A percentile compares a stretch with the other conserved stretches of the same genome.
Evolutionary conservation across 768 basidiomycete genomes (phyloP).

Genomic region (Strobilomyces dryophilus): DNA sequence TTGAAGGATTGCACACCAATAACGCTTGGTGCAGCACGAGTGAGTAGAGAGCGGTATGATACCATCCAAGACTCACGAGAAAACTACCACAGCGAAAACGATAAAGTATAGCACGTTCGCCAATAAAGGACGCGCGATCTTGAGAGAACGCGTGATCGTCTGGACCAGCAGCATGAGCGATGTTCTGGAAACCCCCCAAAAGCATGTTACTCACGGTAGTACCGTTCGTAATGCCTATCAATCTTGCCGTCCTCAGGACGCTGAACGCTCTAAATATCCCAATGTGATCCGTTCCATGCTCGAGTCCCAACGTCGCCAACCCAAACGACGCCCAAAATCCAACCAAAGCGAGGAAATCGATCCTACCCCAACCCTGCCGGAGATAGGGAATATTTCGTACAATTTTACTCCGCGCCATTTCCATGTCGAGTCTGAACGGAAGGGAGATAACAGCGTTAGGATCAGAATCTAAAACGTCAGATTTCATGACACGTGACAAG

Average conservation of each 20-base stretch:
- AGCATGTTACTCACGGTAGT: conserved; percentile 62
- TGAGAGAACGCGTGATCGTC: conserved; percentile 90
- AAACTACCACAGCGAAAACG: conserved; percentile 81
- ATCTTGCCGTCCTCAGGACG: conserved; percentile 74
- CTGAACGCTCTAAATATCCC: conserved; percentile 90
- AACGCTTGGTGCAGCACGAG: conserved; percentile 41
- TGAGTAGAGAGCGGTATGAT: background rate
- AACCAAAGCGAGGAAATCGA: conserved; percentile 82
- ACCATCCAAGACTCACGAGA: conserved; percentile 56
- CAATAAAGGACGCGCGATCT: conserved; percentile 85
- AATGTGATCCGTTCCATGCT: conserved; percentile 66
- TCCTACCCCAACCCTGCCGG: conserved; percentile 87
- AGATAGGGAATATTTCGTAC: conserved; percentile 78
- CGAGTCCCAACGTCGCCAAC: conserved; percentile 61
- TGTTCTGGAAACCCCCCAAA: background rate
- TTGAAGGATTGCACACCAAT: conserved; percentile 92
- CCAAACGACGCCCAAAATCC: conserved; percentile 84
- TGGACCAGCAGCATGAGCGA: conserved; percentile 22
- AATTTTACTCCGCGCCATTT: conserved; percentile 50
- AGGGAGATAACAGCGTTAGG: conserved; percentile 39
- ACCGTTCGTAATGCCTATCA: conserved; percentile 86
- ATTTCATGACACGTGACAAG: conserved; percentile 45
- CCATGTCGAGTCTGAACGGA: conserved; percentile 61
- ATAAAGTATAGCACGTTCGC: conserved; percentile 90
- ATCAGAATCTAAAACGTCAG: conserved; percentile 36